Evolutionary conservation across 495 filamentous ascomycete species (phyloP), one percentile per base, ranked within the genome.

Genomic region (Acidomyces sp.): DNA sequence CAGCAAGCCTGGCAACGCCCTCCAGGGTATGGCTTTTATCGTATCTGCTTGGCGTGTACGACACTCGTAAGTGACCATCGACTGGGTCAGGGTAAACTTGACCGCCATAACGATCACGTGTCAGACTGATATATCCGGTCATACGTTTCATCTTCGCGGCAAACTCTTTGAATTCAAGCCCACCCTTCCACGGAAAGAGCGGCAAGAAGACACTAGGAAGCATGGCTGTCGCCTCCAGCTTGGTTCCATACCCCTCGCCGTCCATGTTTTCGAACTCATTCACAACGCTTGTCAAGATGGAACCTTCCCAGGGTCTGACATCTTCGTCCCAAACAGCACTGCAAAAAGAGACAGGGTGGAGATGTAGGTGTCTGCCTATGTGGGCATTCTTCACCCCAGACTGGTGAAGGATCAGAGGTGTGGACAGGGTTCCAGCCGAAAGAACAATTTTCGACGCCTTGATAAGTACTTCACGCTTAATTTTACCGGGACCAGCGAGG

Each of bases 391-490:
- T 70, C 18, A 69, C 49, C 28, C 85, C 82, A 41, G 82, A 87
- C 21, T 77, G 79, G 48, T 76, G 60, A 28, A 94, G 63, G 4
- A 96, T 54, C 1, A 90, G 56, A 3, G 87, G 87, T 39, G 74
- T 82, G 39, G 82, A 69, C 34, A 95, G 59, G 1, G 75, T 70
- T 5, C 87, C 86, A 28, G 68, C 68, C 1, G 81, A 78, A 9
- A 93, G 59, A 17, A 95, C 70, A 0, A 94, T 83, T 48, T 77
- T 80, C 65, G 85, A 86, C 0, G 87, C 85, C 49, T 72, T 82
- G 35, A 93, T 69, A 28, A 74, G 65, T 12, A 92, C 66, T 47
- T 75, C 62, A 13, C 78, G 67, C 29, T 59, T 62, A 1, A 56
- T 66, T 0, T 60, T 64, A 16, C 62, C 60, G 9, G 61, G 53